Conservation (phyloP, 495 filamentous ascomycete species). For the Aspergillus sparsus region DNA sequence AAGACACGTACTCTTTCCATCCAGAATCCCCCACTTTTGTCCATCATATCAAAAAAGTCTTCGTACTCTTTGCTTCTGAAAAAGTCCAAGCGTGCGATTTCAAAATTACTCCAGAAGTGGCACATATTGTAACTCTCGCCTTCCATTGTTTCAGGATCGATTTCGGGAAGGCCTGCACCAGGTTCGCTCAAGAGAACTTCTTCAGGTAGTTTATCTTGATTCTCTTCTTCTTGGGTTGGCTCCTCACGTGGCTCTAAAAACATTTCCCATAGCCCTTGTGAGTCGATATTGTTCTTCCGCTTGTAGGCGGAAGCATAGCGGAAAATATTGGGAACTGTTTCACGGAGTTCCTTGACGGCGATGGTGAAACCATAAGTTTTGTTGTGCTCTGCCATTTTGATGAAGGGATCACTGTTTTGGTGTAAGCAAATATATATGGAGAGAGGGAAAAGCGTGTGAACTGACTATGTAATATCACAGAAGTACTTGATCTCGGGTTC, state of each 20-base stretch:
- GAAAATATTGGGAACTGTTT: constrained; percentile 99
- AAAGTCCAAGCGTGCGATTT: constrained; percentile 93
- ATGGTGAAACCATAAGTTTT: constrained; percentile 99
- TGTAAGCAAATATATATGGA: constrained; percentile 26
- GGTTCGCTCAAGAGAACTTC: constrained; percentile 80
- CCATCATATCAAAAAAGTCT: constrained; percentile 99
- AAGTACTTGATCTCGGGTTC: constrained; percentile 99
- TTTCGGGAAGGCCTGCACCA: constrained; percentile 69
- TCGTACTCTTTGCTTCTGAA: constrained; percentile 96
- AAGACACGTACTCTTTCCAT: constrained; percentile 82
- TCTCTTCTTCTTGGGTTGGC: constrained; percentile 65
- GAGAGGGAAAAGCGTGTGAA: constrained; percentile 6
- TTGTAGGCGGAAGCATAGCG: constrained; percentile 99
- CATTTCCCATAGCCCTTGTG: constrained; percentile 98
- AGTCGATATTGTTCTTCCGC: constrained; percentile 84
- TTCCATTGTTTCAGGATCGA: constrained; percentile 94
- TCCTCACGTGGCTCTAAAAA: constrained; percentile 77
- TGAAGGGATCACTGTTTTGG: constrained; percentile 79
- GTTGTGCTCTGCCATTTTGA: constrained; percentile 85
- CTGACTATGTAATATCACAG: constrained; percentile 99
- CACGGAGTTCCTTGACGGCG: constrained; percentile 95
- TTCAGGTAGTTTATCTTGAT: constrained; percentile 72
- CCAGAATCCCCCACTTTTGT: constrained; percentile 97
- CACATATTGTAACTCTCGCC: constrained; percentile 99
- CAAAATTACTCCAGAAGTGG: constrained; percentile 99